Conservation (phyloP, 1,284 basidiomycete species). For the Butyriboletus appendiculatus region DNA sequence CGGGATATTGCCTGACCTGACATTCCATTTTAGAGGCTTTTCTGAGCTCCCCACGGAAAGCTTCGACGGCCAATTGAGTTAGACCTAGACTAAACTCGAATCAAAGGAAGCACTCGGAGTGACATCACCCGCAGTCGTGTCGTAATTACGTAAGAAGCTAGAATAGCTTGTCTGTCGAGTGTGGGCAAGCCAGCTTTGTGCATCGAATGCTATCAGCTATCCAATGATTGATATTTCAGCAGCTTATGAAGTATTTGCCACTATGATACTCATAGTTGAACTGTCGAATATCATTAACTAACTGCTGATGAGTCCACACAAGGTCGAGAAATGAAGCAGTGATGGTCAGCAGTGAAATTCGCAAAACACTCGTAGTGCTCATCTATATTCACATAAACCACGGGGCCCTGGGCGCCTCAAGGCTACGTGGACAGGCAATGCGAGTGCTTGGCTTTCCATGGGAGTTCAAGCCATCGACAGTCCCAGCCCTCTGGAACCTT, state of each 20-base stretch:
- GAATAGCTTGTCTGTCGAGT: background rate
- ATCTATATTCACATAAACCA: background rate
- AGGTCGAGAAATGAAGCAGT: background rate
- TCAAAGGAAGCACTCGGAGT: background rate
- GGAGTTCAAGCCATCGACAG: background rate
- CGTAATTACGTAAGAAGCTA: background rate
- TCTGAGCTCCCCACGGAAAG: background rate
- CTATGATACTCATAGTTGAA: background rate
- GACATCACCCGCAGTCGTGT: background rate
- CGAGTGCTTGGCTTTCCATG: background rate
- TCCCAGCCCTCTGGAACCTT: background rate
- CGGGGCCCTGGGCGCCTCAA: too few relatives aligned
- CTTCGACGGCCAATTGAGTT: background rate
- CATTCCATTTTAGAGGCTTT: background rate
- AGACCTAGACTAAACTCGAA: background rate
- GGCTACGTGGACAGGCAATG: background rate
- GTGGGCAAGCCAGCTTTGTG: background rate
- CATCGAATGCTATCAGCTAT: background rate
- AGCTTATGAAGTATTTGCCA: background rate
- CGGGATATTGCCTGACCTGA: background rate
- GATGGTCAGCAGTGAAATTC: background rate
- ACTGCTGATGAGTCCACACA: background rate
- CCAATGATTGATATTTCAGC: background rate
- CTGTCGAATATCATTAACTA: background rate
- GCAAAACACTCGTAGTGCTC: background rate